phyloP scores from a whole-genome alignment of 495 filamentous ascomycete species.

The Cairneyella variabilis region DNA sequence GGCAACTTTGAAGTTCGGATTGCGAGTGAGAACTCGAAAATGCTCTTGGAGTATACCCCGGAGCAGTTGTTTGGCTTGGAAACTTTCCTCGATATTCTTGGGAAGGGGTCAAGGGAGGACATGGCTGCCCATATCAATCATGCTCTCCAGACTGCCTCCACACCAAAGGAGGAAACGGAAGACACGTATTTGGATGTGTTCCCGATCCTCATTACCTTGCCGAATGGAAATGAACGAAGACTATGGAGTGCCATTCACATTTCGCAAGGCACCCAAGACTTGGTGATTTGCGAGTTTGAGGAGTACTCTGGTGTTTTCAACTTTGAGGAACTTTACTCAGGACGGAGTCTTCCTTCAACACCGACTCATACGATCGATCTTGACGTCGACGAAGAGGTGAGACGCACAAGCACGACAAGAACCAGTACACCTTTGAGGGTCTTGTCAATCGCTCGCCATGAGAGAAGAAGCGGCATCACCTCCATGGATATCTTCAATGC shows the following conservation, averaged over 20 bases:
- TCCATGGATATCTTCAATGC: slow-evolving; percentile 93
- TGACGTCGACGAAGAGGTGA: slow-evolving; percentile 56
- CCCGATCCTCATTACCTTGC: slow-evolving; percentile 45
- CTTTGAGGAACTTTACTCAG: not conserved
- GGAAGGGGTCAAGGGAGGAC: slow-evolving; percentile 47
- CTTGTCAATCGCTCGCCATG: slow-evolving; percentile 67
- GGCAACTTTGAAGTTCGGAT: slow-evolving; percentile 68
- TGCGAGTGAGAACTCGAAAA: slow-evolving; percentile 80
- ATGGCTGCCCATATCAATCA: slow-evolving; percentile 58
- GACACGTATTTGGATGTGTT: slow-evolving; percentile 66
- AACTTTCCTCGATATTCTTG: slow-evolving; percentile 75
- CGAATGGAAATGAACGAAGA: slow-evolving; percentile 46
- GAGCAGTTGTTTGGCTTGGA: slow-evolving; percentile 68
- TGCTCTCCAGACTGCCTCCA: slow-evolving; percentile 78
- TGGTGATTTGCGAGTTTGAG: slow-evolving; percentile 91
- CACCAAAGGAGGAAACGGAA: slow-evolving; percentile 69
- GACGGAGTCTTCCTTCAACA: slow-evolving; percentile 57
- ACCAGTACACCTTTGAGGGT: slow-evolving; percentile 80
- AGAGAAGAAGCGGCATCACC: slow-evolving; percentile 69
- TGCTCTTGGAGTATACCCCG: slow-evolving; percentile 74
- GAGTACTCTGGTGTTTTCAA: slow-evolving; percentile 63
- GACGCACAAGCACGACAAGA: slow-evolving; percentile 56
- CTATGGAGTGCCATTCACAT: slow-evolving; percentile 89
- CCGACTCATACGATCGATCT: slow-evolving; percentile 30
- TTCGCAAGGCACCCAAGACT: slow-evolving; percentile 55